A percentile compares a stretch with the other conserved stretches of the same genome.
Evolutionary conservation across 176 grass and related monocot genomes (phyloP).

Genomic region (Tuctoria greenei): DNA sequence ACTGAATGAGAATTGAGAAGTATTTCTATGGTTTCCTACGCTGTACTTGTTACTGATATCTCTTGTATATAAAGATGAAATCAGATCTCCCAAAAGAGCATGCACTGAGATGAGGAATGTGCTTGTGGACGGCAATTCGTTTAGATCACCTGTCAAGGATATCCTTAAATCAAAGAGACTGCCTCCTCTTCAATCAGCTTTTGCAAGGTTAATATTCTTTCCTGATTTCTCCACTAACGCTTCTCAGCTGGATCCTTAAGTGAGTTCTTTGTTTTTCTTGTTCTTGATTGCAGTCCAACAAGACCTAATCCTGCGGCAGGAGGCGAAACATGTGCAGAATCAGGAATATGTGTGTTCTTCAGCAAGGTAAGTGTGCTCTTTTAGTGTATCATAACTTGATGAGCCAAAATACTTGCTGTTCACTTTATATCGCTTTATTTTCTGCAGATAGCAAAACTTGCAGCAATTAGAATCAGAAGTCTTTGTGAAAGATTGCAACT

Average conservation of each 20-base stretch:
- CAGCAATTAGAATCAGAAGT: constrained; percentile 94
- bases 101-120: constrained; percentile 83
- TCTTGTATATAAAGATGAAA: constrained; percentile 70
- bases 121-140: constrained; percentile 70
- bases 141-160: constrained; percentile 88
- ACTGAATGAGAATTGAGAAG: not conserved
- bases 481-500: constrained; percentile 91
- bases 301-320: constrained; percentile 78
- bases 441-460: constrained; percentile 75
- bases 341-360: constrained; percentile 89
- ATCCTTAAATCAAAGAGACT: constrained; percentile 69
- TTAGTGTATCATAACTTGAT: not conserved
- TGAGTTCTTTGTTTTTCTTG: constrained; percentile 7
- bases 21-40: constrained; percentile 12
- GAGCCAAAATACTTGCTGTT: constrained; percentile 30
- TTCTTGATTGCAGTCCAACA: constrained; percentile 75
- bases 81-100: constrained; percentile 79
- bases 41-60: constrained; percentile 18
- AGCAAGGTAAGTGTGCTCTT: constrained; percentile 60
- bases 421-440: constrained; percentile 4
- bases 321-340: constrained; percentile 91
- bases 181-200: constrained; percentile 91
- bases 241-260: constrained; percentile 23
- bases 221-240: constrained; percentile 7
- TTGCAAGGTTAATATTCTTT: constrained; percentile 68